These are phyloP conservation scores for Cryptosporidium xiaoi DNA, from an alignment of 169 alveolate genomes.

Conservation along the genomic window DNA sequence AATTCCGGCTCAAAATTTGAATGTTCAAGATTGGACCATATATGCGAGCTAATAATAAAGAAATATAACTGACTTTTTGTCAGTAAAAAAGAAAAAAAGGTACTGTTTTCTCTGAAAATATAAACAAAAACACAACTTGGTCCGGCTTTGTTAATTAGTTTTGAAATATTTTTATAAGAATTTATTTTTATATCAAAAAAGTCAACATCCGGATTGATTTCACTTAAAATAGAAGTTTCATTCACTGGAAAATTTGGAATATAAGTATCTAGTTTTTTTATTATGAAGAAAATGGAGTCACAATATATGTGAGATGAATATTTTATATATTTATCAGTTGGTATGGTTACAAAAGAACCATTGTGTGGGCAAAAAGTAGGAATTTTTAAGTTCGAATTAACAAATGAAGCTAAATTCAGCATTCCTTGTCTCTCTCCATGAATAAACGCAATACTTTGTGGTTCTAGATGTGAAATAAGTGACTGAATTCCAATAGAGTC, in stretches of 20 bases:
- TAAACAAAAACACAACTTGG: constrained; percentile 23
- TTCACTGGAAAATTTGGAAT: no score
- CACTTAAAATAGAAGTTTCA: no score
- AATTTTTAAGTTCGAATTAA: constrained; percentile 22
- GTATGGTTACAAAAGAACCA: constrained; percentile 44
- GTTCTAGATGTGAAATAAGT: constrained; percentile 89
- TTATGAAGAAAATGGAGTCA: not conserved
- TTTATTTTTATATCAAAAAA: not conserved
- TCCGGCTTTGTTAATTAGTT: not conserved
- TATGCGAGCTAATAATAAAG: not conserved
- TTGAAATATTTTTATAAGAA: not conserved
- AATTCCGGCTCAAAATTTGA: not conserved
- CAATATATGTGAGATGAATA: constrained; percentile 19
- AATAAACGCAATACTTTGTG: constrained; percentile 92
- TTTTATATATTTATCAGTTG: constrained; percentile 4
- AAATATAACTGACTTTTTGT: constrained; percentile 38
- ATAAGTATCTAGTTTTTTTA: not conserved
- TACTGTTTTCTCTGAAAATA: not conserved
- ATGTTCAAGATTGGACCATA: not conserved
- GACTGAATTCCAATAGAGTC: constrained; percentile 96
- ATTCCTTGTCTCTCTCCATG: constrained; percentile 98
- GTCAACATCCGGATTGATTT: no score
- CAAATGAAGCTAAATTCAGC: constrained; percentile 85
- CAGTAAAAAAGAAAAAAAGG: not conserved
- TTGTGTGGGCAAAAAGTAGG: constrained; percentile 72